phyloP scores from a whole-genome alignment of 192 early-diverging fungal species.

The Coemansia sp. region DNA sequence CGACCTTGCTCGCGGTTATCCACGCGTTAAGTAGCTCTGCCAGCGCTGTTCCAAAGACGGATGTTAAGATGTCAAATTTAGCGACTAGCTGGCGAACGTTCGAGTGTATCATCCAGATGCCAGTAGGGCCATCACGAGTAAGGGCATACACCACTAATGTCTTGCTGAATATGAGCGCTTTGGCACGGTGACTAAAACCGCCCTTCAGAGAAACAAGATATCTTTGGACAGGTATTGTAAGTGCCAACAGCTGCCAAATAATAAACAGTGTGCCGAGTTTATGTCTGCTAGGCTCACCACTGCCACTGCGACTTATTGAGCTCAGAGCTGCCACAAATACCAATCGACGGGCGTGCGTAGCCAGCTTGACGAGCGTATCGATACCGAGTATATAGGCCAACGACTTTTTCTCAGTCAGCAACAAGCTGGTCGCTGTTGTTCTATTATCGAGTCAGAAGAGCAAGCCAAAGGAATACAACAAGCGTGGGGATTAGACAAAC shows the following conservation, averaged over 20 bases:
- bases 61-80: neutral
- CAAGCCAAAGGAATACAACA: neutral
- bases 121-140: neutral
- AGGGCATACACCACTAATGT: neutral
- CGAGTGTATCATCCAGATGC: neutral
- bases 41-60: neutral
- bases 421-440: neutral
- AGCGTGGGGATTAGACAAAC: neutral
- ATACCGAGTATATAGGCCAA: neutral
- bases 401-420: neutral
- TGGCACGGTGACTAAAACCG: neutral
- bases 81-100: neutral
- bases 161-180: neutral
- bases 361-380: neutral
- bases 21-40: too few relatives aligned
- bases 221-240: neutral
- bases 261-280: neutral
- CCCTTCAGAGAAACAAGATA: neutral
- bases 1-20: conserved; percentile 24
- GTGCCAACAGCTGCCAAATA: too few relatives aligned
- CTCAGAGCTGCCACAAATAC: conserved; percentile 8
- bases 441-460: neutral
- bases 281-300: neutral
- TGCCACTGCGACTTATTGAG: neutral
- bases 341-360: neutral